Evolutionary conservation across 257 asterid species (phyloP).

Genomic region (Cordia subcordata): DNA sequence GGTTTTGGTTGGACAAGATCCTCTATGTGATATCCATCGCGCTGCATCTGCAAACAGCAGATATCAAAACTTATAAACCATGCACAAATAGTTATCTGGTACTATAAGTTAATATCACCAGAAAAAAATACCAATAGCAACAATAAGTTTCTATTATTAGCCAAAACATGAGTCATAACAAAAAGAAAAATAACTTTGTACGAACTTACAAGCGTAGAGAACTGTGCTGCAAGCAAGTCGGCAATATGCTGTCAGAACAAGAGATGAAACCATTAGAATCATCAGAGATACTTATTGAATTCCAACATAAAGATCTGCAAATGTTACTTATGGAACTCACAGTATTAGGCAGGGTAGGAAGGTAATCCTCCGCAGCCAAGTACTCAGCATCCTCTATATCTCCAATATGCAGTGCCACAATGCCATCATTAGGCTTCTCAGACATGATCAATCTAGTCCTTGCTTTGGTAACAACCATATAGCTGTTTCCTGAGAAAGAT

Average conservation of each 20-base stretch:
- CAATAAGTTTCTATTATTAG: not conserved
- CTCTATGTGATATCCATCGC: constrained; percentile 65
- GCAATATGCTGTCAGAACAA: constrained; percentile 74
- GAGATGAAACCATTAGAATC: constrained; percentile 25
- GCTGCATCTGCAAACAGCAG: constrained; percentile 58
- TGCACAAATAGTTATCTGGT: no score
- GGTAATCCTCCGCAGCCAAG: constrained; percentile 71
- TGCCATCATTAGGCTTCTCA: constrained; percentile 82
- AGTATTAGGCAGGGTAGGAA: constrained; percentile 86
- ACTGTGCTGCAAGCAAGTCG: constrained; percentile 87
- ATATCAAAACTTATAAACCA: not conserved
- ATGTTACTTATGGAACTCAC: constrained; percentile 43
- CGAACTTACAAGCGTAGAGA: constrained; percentile 60
- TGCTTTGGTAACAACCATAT: constrained; percentile 52
- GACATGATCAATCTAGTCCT: constrained; percentile 85
- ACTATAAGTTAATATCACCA: not conserved
- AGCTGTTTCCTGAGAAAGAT: constrained; percentile 52
- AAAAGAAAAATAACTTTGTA: not conserved
- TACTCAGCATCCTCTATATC: constrained; percentile 69
- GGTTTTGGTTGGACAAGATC: constrained; percentile 71
- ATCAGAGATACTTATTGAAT: not conserved
- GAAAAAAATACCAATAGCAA: no score
- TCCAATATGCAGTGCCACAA: constrained; percentile 81
- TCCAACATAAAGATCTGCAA: not conserved
- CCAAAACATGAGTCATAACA: not conserved